Base-by-base conservation (phyloP, 108 stramenopile genomes). In the Nitzschia sp. region DNA sequence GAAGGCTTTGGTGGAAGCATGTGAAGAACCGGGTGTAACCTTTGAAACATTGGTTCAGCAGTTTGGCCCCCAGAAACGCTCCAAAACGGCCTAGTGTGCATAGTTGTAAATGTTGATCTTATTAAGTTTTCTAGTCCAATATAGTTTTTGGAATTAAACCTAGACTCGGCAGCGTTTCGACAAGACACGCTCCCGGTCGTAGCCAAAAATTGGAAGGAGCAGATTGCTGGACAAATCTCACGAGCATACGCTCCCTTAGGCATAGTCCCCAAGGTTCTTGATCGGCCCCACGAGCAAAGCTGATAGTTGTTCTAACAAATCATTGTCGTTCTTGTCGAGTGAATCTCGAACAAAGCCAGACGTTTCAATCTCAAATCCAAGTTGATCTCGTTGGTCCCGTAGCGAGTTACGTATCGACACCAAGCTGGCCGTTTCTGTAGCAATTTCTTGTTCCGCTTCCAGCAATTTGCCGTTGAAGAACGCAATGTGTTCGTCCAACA, bases 341-440 rank as follows among this genome's bases (percentile, higher is more conserved):
- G 65, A 63, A 46, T 62, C 54, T 8, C 58, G 51, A 39, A 60
- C 61, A 48, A 78, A 60, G 24, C 72, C 70, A 2, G 48, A 39
- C 9, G 14, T 57, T n/a, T 72, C 77, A 57, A 78, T 78, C 14
- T 78, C 77, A 17, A 67, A 19, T 52, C 68, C 71, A 15, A 78
- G 40, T 21, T 54, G 40, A 29, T 72, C 71, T 15, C 70, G 60
- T 41, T 72, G 68, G 10, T 61, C n/a, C 53, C 67, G 57, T 2
- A 78, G 54, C 2, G 67, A 63, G 24, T 70, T 52, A 11, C 69
- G 67, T 25, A 77, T 77, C 14, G 63, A 56, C 11, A 19, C 39
- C 1, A 77, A 51, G 20, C 70, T 71, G 14, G 58, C 20, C 41
- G 69, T 54, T 48, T 70, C 69, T 14, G 63, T 12, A 3, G 8